Evolutionary conservation across 2,329 filamentous ascomycete species (phyloP).

Genomic region (Cylindrodendrum hubeiense): DNA sequence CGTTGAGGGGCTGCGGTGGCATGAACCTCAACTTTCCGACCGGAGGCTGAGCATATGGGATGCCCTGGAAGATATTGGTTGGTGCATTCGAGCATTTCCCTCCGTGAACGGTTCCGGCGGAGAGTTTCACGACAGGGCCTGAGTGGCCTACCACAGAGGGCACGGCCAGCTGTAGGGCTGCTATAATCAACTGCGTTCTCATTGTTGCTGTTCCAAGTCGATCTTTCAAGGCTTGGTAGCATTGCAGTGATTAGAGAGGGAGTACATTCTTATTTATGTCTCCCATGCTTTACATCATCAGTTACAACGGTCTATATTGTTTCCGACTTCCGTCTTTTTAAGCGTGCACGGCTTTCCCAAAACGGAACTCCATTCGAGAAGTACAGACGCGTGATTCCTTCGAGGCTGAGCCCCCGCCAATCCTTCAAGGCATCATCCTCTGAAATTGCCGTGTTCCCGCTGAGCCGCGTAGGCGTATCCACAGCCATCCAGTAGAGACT

Average conservation of each 20-base stretch:
- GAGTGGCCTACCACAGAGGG: background rate
- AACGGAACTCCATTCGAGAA: background rate
- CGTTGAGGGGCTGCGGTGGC: constrained; percentile 22
- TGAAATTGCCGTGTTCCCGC: background rate
- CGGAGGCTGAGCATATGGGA: constrained; percentile 36
- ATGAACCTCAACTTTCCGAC: constrained; percentile 28
- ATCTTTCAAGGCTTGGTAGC: no score
- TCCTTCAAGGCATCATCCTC: background rate
- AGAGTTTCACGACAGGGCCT: background rate
- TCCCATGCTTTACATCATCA: no score
- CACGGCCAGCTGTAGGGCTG: background rate
- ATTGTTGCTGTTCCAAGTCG: background rate
- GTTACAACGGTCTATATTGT: no score
- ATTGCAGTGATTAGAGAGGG: background rate
- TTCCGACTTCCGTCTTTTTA: no score
- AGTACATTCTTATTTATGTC: background rate
- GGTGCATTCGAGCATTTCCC: constrained; percentile 3
- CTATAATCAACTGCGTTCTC: background rate
- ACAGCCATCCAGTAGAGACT: background rate
- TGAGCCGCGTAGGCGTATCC: background rate
- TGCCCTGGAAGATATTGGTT: constrained; percentile 29
- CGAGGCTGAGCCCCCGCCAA: background rate
- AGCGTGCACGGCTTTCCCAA: background rate
- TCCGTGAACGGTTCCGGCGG: constrained; percentile 6
- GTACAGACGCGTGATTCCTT: background rate